phyloP scores from a whole-genome alignment of 768 basidiomycete species.

The Sarcomyxa edulis region DNA sequence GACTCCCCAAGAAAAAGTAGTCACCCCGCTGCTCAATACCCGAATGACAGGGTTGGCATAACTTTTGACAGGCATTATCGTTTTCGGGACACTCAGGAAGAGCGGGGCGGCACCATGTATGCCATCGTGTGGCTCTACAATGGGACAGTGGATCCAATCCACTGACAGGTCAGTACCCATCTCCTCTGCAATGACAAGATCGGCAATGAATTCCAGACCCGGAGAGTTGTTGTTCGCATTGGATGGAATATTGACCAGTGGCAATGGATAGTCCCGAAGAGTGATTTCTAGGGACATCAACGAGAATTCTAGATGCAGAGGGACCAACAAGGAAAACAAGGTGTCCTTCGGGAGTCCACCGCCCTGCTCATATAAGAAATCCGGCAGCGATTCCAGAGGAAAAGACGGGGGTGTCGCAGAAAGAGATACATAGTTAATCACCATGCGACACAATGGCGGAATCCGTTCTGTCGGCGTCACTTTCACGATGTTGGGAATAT shows the following conservation, averaged over 20 bases:
- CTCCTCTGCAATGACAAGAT: conserved; percentile 86
- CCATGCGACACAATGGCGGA: conserved; percentile 69
- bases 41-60: conserved; percentile 74
- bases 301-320: conserved; percentile 71
- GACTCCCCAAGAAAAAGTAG: conserved; percentile 83
- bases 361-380: conserved; percentile 66
- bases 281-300: conserved; percentile 55
- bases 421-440: conserved; percentile 55
- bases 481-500: conserved; percentile 39
- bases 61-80: conserved; percentile 92
- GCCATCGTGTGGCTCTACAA: conserved; percentile 55
- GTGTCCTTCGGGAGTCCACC: conserved; percentile 63
- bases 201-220: conserved; percentile 63
- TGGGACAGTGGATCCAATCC: conserved; percentile 64
- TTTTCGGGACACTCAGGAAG: conserved; percentile 71
- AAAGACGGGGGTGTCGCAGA: conserved; percentile 58
- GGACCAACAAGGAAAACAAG: conserved; percentile 74
- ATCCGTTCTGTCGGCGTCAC: conserved; percentile 25
- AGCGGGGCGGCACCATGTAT: conserved; percentile 47
- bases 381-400: conserved; percentile 42
- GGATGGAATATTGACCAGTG: conserved; percentile 69
- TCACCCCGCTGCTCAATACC: conserved; percentile 58
- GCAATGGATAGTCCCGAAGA: conserved; percentile 86
- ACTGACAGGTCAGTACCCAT: conserved; percentile 64
- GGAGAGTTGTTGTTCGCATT: conserved; percentile 29